A percentile compares a stretch with the other conserved stretches of the same genome.
Evolutionary conservation across 192 early-diverging fungal genomes (phyloP).

Genomic region (Dispira parvispora): DNA sequence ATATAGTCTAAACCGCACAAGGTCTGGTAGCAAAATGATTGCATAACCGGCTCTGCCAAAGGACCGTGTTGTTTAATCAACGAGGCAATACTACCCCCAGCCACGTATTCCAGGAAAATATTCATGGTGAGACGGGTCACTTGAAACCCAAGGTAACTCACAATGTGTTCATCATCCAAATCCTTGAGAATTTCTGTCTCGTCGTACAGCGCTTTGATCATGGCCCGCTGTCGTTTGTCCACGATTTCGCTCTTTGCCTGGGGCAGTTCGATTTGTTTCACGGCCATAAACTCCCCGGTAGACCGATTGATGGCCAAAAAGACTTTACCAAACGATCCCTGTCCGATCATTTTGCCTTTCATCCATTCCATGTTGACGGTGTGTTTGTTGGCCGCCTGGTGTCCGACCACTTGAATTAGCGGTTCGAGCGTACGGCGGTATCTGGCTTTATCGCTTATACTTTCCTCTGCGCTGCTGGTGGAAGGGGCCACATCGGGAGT

Average conservation of each 20-base stretch:
- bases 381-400: slow-evolving; percentile 13
- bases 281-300: slow-evolving; percentile 63
- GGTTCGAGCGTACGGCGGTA: slow-evolving; percentile 19
- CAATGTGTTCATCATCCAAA: slow-evolving; percentile 81
- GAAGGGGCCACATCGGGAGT: too few species aligned
- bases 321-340: slow-evolving; percentile 69
- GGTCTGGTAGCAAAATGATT: slow-evolving; percentile 66
- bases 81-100: slow-evolving; percentile 75
- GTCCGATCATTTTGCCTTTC: slow-evolving; percentile 63
- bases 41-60: slow-evolving; percentile 53
- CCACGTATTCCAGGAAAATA: slow-evolving; percentile 95
- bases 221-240: slow-evolving; percentile 10
- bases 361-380: slow-evolving; percentile 45
- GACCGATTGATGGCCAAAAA: slow-evolving; percentile 54
- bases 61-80: slow-evolving; percentile 54
- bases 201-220: slow-evolving; percentile 41
- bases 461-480: too few species aligned
- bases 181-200: slow-evolving; percentile 61
- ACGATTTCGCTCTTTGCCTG: slow-evolving; percentile 14
- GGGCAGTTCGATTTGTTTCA: slow-evolving; percentile 64
- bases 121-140: slow-evolving; percentile 52
- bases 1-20: slow-evolving; percentile 71
- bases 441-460: too few species aligned
- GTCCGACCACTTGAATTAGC: slow-evolving; percentile 23
- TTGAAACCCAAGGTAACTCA: slow-evolving; percentile 78